Base-by-base conservation (phyloP, 2,329 filamentous ascomycete species). In the Phialocephala subalpina region DNA sequence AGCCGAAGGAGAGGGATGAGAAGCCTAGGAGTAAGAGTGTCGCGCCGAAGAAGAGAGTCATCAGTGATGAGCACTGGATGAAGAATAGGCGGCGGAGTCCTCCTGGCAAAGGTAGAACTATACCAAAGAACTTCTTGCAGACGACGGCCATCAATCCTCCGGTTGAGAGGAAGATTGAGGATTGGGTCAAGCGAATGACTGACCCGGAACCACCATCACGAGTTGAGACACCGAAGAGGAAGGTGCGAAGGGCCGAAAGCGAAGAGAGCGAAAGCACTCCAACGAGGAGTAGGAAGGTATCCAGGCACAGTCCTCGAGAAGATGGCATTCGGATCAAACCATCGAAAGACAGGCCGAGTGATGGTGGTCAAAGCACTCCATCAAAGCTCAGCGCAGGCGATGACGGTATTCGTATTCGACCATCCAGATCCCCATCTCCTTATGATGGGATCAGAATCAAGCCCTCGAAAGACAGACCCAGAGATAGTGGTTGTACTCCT, bases 51-150 rank as follows among this genome's bases (percentile, higher is more conserved):
- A 97, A 97, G 83, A 88, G 94, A 69, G 93, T 98, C 62, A 88
- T 97, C 67, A 97, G 94, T 77, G 95, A 98, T 80, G 91, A 92
- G 62, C 92, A 97, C 80, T 98, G 95, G 92, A 88, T 88, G 79
- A 69, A 68, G 77, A 86, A 84, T 67, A 84, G 83, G 66, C 85
- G 83, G 67, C 84, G 82, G 65, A 83, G 78, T 64, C 79, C 83
- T 9, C 77, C 82, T 0, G 81, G 79, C 66, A 81, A 78, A 67
- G 76, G 77, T 14, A 75, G 12, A 70, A 74, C 14, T 71, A 77
- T 89, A n/a, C 86, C 87, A 0, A 87, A 86, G 70, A 82, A 87
- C 67, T 90, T 90, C 68, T 74, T 88, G 16, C 80, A 83, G 64
- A 80, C 80, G 25, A 84, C 85, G 0, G 80, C 82, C 7, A 79